Evolutionary conservation across 495 filamentous ascomycete genomes (phyloP).

Genomic region (Talaromyces stipitatus): DNA sequence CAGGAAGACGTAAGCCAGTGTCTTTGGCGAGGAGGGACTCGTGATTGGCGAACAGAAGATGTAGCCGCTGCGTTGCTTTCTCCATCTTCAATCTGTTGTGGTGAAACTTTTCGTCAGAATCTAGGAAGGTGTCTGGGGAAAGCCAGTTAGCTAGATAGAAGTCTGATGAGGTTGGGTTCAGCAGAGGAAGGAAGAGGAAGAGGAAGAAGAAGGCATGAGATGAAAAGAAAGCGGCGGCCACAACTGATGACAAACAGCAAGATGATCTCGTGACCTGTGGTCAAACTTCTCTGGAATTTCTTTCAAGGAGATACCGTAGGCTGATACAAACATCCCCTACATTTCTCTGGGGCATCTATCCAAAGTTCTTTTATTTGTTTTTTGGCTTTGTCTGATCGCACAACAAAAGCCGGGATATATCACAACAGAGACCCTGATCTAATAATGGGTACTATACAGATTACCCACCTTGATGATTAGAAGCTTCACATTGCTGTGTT

Average conservation of each 20-base stretch:
- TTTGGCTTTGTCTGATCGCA: background rate
- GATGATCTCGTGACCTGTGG: background rate
- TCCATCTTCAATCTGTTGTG: slow-evolving; percentile 13
- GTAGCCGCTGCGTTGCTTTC: slow-evolving; percentile 13
- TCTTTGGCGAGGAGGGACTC: slow-evolving; percentile 13
- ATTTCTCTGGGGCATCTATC: background rate
- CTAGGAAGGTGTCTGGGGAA: background rate
- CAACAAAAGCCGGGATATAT: background rate
- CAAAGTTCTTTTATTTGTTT: background rate
- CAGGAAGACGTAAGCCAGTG: slow-evolving; percentile 10
- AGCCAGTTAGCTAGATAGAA: background rate
- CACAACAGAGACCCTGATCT: too few species aligned
- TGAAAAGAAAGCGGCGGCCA: background rate
- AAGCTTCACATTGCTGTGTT: background rate
- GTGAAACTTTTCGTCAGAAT: background rate
- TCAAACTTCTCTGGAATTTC: background rate
- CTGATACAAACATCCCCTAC: background rate
- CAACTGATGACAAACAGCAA: too few species aligned
- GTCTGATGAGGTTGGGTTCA: background rate
- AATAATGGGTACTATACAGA: background rate
- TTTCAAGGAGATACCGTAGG: background rate
- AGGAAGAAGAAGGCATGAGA: background rate
- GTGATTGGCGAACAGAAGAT: slow-evolving; percentile 19
- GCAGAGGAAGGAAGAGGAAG: background rate
- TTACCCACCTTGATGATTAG: background rate